phyloP scores from a whole-genome alignment of 495 filamentous ascomycete species.

The Podospora australis region DNA sequence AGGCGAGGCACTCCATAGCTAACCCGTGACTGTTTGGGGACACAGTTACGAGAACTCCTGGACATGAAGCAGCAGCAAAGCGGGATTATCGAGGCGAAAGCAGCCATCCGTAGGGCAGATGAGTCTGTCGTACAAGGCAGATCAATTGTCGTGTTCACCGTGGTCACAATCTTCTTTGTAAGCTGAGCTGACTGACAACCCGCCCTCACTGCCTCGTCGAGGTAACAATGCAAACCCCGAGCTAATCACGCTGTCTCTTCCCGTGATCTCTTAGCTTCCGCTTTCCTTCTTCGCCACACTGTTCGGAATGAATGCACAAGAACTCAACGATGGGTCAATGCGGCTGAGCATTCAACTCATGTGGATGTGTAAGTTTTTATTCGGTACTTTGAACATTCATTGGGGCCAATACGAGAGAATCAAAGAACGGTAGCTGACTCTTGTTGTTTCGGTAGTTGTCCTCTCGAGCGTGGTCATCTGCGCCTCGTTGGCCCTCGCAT shows the following conservation, averaged over 20 bases:
- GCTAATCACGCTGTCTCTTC: too few species aligned
- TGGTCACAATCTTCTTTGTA: constrained; percentile 56
- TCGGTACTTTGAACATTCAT: too few species aligned
- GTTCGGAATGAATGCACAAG: constrained; percentile 38
- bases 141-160: constrained; percentile 60
- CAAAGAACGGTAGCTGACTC: not conserved
- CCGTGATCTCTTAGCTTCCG: constrained; percentile 30
- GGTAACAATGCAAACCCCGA: too few species aligned
- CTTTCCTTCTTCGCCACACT: constrained; percentile 36
- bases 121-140: constrained; percentile 52
- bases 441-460: constrained; percentile 6
- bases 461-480: constrained; percentile 16
- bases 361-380: constrained; percentile 28
- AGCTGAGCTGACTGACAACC: constrained; percentile 10
- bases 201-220: not conserved
- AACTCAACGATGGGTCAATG: constrained; percentile 24
- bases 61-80: constrained; percentile 62
- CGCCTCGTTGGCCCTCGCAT: constrained; percentile 18
- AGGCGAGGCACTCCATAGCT: too few species aligned
- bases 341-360: constrained; percentile 22
- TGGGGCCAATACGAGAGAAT: not conserved
- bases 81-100: constrained; percentile 54
- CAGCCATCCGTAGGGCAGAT: constrained; percentile 51
- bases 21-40: too few species aligned
- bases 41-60: constrained; percentile 42